Evolutionary conservation across 805 yeast species (phyloP).

Genomic region (Sporopachydermia lactativora): DNA sequence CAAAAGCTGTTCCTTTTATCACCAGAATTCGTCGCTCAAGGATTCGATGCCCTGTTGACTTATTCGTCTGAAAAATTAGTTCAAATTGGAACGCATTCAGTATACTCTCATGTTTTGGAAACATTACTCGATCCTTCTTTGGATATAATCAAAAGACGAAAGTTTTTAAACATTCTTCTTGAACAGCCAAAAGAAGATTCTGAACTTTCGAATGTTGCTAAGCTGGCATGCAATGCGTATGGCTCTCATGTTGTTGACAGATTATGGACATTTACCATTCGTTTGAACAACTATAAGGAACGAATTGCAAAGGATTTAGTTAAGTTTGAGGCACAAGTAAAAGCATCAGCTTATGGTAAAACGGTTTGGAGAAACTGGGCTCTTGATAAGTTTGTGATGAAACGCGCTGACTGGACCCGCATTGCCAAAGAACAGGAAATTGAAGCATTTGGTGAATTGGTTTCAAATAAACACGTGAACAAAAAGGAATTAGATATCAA

Average conservation of each 20-base stretch:
- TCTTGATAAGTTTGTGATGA: constrained; percentile 64
- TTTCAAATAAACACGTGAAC: no score
- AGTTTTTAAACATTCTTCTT: constrained; percentile 50
- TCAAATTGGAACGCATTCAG: constrained; percentile 79
- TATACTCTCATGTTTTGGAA: constrained; percentile 82
- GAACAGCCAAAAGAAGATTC: constrained; percentile 19
- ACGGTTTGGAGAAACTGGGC: constrained; percentile 94
- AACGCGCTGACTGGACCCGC: constrained; percentile 72
- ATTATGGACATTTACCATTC: constrained; percentile 65
- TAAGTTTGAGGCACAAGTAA: constrained; percentile 43
- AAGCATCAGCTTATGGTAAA: constrained; percentile 78
- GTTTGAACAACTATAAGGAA: constrained; percentile 74
- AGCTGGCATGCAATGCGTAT: constrained; percentile 67
- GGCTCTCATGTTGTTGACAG: constrained; percentile 87
- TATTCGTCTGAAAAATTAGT: constrained; percentile 46
- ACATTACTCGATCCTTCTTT: constrained; percentile 34
- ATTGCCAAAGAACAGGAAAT: constrained; percentile 39
- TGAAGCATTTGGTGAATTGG: constrained; percentile 17
- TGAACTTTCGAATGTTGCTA: constrained; percentile 27
- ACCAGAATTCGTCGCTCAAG: constrained; percentile 37
- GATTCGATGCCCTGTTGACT: constrained; percentile 45
- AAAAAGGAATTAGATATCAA: no score
- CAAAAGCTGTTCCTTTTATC: constrained; percentile 65
- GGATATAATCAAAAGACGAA: constrained; percentile 43
- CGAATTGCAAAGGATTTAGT: constrained; percentile 59